phyloP scores from a whole-genome alignment of 2,329 filamentous ascomycete genomes.

The Gnomoniopsis smithogilvyi region DNA sequence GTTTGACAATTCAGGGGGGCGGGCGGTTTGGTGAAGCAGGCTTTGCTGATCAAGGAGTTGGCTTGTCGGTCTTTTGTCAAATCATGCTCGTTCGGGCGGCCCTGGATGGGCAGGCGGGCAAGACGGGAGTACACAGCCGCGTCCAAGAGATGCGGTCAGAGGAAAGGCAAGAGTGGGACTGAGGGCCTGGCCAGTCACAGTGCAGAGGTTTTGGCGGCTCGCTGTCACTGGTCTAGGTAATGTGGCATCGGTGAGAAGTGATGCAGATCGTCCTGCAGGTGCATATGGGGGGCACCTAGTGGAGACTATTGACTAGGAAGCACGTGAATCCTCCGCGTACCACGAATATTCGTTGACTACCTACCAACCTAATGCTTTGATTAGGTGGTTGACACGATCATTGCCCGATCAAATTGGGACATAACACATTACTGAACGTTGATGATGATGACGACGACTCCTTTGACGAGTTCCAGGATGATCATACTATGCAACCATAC shows the following conservation, averaged over 20 bases:
- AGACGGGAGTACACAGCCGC: not conserved
- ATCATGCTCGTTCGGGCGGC: not conserved
- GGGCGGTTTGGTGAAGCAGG: too few relatives aligned
- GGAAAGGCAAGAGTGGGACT: not conserved
- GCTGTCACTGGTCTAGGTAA: not conserved
- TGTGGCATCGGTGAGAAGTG: not conserved
- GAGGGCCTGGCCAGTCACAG: constrained; percentile 2
- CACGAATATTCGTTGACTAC: too few relatives aligned
- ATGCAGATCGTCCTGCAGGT: not conserved
- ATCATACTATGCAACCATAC: too few relatives aligned
- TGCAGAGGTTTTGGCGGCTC: constrained; percentile 8
- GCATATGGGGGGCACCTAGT: too few relatives aligned
- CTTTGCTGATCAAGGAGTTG: not conserved
- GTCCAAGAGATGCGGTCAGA: constrained; percentile 10
- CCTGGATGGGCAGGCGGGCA: not conserved
- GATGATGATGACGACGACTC: too few relatives aligned
- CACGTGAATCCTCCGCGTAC: too few relatives aligned
- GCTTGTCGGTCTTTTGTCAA: not conserved
- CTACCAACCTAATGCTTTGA: too few relatives aligned
- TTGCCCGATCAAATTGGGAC: too few relatives aligned
- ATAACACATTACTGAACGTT: too few relatives aligned
- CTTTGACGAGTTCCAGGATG: too few relatives aligned
- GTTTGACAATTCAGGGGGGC: not conserved
- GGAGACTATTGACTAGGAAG: too few relatives aligned
- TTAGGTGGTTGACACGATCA: too few relatives aligned